Percentiles rank a stretch among this genome's conserved stretches.
phyloP scores from a whole-genome alignment of 2,329 filamentous ascomycete species.

The Microthyrium microscopicum region DNA sequence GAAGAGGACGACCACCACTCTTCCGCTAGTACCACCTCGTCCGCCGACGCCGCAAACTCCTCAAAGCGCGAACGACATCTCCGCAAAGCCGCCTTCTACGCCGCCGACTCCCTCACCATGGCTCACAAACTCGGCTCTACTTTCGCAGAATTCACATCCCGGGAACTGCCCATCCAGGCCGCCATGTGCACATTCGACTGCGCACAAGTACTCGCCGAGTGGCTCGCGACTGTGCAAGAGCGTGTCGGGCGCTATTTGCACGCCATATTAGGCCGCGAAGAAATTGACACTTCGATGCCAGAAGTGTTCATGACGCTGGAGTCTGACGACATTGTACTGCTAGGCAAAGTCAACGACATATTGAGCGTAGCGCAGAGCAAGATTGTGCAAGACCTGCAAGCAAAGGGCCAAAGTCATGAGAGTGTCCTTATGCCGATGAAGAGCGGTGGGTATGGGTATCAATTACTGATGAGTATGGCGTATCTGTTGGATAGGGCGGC shows the following conservation, averaged over 20 bases:
- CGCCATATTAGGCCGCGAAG: conserved; percentile 73
- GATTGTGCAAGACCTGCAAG: conserved; percentile 40
- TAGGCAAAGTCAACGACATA: conserved; percentile 69
- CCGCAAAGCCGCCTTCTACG: conserved; percentile 88
- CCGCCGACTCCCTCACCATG: conserved; percentile 79
- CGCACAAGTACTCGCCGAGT: conserved; percentile 83
- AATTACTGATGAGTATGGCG: conserved; percentile 68
- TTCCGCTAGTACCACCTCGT: background rate
- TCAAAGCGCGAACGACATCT: conserved; percentile 73
- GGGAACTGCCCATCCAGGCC: conserved; percentile 76
- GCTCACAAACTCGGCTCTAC: conserved; percentile 73
- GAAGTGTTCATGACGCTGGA: conserved; percentile 82
- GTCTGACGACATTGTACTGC: conserved; percentile 74
- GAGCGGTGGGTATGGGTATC: conserved; percentile 60
- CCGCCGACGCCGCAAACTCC: conserved; percentile 21
- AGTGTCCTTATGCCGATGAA: conserved; percentile 38
- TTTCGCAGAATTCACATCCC: conserved; percentile 66
- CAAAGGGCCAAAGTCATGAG: conserved; percentile 23
- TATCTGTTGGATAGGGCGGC: conserved; percentile 77
- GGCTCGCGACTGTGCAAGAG: conserved; percentile 84
- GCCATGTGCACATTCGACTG: conserved; percentile 90
- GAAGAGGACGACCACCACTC: conserved; percentile 8
- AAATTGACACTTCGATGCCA: conserved; percentile 62
- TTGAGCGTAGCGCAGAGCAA: conserved; percentile 63
- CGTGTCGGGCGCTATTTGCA: conserved; percentile 77